These are phyloP conservation scores for Solanum sparsipilum DNA, from an alignment of 257 asterid genomes.

Conservation along the genomic window DNA sequence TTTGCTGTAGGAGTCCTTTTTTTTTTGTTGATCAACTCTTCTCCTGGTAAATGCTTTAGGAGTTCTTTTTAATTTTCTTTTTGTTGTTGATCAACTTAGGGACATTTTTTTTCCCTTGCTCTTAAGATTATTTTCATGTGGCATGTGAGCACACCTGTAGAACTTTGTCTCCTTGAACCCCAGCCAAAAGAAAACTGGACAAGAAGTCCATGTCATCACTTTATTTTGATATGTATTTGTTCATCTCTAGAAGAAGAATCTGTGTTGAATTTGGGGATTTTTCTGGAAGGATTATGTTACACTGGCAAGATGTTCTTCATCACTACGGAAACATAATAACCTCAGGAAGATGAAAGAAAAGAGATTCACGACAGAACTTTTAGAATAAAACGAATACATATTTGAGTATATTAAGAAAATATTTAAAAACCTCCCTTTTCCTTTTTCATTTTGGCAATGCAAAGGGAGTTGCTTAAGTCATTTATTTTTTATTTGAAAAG, in stretches of 20 bases:
- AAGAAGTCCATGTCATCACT: not conserved
- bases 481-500: not conserved
- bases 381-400: not conserved
- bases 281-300: not conserved
- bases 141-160: not conserved
- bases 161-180: not conserved
- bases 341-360: not conserved
- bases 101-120: not conserved
- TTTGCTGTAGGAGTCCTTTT: not conserved
- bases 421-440: not conserved
- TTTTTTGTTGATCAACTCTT: not conserved
- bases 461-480: not conserved
- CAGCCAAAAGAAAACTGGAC: not conserved
- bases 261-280: not conserved
- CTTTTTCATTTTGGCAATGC: not conserved
- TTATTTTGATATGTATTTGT: not conserved
- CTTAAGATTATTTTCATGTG: not conserved
- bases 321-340: not conserved
- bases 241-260: not conserved
- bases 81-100: not conserved
- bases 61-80: not conserved
- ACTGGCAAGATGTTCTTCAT: not conserved
- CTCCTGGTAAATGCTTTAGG: not conserved
- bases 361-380: not conserved
- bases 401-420: not conserved